phyloP scores from a whole-genome alignment of 306 rosid genomes.

The Cucumis melo region DNA sequence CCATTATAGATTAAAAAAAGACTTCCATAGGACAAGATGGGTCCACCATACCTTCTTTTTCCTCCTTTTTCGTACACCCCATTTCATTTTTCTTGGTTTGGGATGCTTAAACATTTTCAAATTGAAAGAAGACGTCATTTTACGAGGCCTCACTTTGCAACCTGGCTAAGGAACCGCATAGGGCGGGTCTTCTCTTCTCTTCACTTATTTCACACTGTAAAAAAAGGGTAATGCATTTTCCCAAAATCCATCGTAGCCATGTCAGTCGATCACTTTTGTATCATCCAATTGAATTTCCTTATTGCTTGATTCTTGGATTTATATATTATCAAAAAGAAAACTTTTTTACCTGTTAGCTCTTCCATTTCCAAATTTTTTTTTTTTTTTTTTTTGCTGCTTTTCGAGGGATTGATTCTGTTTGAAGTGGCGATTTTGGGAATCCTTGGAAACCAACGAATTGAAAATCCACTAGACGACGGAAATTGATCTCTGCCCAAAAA shows the following conservation, averaged over 20 bases:
- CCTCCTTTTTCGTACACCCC: neutral
- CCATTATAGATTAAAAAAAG: neutral
- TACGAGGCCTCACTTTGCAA: neutral
- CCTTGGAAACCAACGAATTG: neutral
- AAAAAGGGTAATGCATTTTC: neutral
- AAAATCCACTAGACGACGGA: neutral
- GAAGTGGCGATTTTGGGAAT: neutral
- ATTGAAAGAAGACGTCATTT: neutral
- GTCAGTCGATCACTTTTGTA: neutral
- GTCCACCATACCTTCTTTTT: neutral
- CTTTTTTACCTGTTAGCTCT: neutral
- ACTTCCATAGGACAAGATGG: neutral
- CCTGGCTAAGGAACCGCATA: neutral
- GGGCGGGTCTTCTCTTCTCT: neutral
- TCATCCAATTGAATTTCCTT: neutral
- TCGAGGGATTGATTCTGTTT: neutral
- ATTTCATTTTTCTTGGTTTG: neutral
- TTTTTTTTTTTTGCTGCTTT: too few species aligned
- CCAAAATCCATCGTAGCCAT: neutral
- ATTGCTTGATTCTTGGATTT: neutral
- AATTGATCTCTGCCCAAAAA: neutral
- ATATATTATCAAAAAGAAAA: neutral
- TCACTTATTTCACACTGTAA: neutral
- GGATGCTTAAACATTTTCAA: neutral
- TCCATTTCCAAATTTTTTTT: neutral